These are phyloP conservation scores for Wilcoxina mikolae DNA, from an alignment of 495 filamentous ascomycete genomes.

Conservation along the genomic window DNA sequence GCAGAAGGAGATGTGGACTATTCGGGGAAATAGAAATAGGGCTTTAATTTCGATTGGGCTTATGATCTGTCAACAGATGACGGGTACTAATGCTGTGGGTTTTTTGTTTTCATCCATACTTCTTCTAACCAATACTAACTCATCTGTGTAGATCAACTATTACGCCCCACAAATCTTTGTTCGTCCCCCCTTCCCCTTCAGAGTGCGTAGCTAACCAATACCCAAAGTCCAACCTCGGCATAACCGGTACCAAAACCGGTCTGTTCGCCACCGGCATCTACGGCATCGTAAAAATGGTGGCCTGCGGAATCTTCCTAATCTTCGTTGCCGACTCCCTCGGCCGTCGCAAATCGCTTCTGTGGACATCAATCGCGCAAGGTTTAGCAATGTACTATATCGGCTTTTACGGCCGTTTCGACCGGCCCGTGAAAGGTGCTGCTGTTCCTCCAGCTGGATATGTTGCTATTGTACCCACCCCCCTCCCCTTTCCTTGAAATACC, in stretches of 20 bases:
- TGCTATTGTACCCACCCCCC: constrained; percentile 34
- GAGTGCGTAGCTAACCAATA: not conserved
- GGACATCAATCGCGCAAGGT: constrained; percentile 55
- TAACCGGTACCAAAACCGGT: constrained; percentile 36
- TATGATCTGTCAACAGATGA: constrained; percentile 63
- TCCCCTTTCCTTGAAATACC: not conserved
- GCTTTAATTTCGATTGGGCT: constrained; percentile 44
- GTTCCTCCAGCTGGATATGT: constrained; percentile 49
- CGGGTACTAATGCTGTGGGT: constrained; percentile 40
- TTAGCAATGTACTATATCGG: constrained; percentile 69
- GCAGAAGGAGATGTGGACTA: constrained; percentile 56
- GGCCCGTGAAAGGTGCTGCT: constrained; percentile 37
- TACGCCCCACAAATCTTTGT: constrained; percentile 61
- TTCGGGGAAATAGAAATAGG: constrained; percentile 49
- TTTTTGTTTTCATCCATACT: not conserved
- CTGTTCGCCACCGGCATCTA: constrained; percentile 53
- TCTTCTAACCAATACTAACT: constrained; percentile 15
- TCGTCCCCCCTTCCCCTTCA: not conserved
- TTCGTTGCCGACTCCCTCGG: constrained; percentile 61
- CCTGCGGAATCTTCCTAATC: constrained; percentile 46
- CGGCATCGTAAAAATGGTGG: constrained; percentile 44
- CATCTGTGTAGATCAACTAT: constrained; percentile 43
- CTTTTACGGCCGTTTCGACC: constrained; percentile 58
- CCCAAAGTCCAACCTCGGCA: constrained; percentile 35
- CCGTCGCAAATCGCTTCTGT: constrained; percentile 53